A percentile compares a stretch with the other conserved stretches of the same genome.
Conservation (phyloP, 768 basidiomycete genomes). For the Tephrocybe sp. region DNA sequence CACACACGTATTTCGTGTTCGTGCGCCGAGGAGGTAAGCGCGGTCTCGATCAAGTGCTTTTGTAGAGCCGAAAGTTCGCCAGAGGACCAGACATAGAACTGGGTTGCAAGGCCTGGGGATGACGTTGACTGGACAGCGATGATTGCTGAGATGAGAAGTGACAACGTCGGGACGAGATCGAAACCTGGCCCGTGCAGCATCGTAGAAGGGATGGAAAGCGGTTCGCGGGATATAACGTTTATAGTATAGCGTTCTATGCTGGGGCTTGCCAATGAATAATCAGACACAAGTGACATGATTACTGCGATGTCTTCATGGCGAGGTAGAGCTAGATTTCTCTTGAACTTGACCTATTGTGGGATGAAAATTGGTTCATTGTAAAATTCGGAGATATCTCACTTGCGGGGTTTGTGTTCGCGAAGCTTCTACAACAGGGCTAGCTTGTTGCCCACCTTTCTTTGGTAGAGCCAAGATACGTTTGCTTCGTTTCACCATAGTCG, state of each 20-base stretch:
- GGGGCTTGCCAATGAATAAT: conserved; percentile 34
- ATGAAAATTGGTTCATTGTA: neutral
- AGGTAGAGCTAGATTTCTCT: conserved; percentile 46
- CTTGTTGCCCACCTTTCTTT: conserved; percentile 18
- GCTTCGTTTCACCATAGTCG: conserved; percentile 38
- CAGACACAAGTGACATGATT: conserved; percentile 41
- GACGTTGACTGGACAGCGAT: conserved; percentile 18
- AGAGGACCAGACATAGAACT: conserved; percentile 50
- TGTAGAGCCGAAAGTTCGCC: conserved; percentile 40
- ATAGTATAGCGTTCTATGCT: conserved; percentile 37
- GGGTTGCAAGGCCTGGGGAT: conserved; percentile 29
- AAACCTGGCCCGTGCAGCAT: conserved; percentile 25
- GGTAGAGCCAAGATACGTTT: conserved; percentile 39
- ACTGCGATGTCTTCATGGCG: conserved; percentile 44
- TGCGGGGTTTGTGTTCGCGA: conserved; percentile 23
- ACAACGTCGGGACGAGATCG: conserved; percentile 35
- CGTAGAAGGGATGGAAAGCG: conserved; percentile 15
- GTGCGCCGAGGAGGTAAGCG: conserved; percentile 31
- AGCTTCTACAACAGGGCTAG: conserved; percentile 42
- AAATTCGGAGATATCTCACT: conserved; percentile 17
- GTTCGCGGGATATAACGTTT: conserved; percentile 27
- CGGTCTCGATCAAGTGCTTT: conserved; percentile 39
- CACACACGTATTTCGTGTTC: conserved; percentile 40
- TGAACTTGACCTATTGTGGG: conserved; percentile 33
- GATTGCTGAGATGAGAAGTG: conserved; percentile 34